These are phyloP conservation scores for Fusarium liriodendri DNA, from an alignment of 2,329 filamentous ascomycete species.

Conservation along the genomic window DNA sequence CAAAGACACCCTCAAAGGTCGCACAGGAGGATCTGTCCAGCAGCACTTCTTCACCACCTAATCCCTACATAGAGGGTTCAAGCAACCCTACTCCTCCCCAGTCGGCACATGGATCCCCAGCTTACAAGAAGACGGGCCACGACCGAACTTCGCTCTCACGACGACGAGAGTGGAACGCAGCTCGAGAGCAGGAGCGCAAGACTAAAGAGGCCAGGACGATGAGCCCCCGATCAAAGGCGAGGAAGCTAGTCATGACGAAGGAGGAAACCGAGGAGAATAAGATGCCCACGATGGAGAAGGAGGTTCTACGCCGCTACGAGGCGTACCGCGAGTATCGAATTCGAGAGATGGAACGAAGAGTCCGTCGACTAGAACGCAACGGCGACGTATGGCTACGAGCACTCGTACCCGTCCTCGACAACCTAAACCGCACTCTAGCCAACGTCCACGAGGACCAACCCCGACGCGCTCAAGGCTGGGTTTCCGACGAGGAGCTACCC, in stretches of 20 bases:
- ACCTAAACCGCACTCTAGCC: slow-evolving; percentile 53
- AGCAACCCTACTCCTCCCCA: slow-evolving; percentile 47
- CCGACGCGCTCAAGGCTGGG: slow-evolving; percentile 42
- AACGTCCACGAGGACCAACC: slow-evolving; percentile 22
- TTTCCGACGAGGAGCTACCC: slow-evolving; percentile 48
- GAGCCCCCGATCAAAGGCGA: slow-evolving; percentile 36
- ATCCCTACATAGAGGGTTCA: slow-evolving; percentile 26
- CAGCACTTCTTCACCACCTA: slow-evolving; percentile 20
- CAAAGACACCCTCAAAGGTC: slow-evolving; percentile 1
- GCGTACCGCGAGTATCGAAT: slow-evolving; percentile 55
- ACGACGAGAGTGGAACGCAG: slow-evolving; percentile 50
- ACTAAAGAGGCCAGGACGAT: slow-evolving; percentile 30
- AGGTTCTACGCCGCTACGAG: slow-evolving; percentile 54
- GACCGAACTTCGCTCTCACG: slow-evolving; percentile 48
- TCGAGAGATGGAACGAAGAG: slow-evolving; percentile 59
- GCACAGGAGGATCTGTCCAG: neutral
- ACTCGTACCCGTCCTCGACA: slow-evolving; percentile 58
- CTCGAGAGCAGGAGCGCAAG: slow-evolving; percentile 44
- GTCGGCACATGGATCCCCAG: slow-evolving; percentile 45
- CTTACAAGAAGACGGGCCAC: slow-evolving; percentile 33
- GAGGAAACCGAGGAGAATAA: slow-evolving; percentile 41
- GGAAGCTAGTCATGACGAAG: slow-evolving; percentile 32
- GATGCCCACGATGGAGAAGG: slow-evolving; percentile 43
- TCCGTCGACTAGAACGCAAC: slow-evolving; percentile 59
- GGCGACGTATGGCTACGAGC: slow-evolving; percentile 59